phyloP scores from a whole-genome alignment of 1,284 basidiomycete genomes.

The Apiotrichum mycotoxinovorans region DNA sequence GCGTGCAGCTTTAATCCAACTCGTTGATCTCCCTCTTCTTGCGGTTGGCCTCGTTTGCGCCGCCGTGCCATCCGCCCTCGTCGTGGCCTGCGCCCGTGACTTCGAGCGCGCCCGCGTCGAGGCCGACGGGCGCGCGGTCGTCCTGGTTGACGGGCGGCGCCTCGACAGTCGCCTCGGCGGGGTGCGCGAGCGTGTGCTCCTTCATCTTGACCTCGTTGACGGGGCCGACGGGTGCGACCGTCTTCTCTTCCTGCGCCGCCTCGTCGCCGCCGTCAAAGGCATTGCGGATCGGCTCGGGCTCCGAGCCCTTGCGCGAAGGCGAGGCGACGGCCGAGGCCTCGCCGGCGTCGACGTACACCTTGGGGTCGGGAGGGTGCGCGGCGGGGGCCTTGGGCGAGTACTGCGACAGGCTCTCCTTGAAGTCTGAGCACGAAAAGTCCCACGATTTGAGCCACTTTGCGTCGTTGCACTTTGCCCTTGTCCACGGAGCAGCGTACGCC shows the following conservation, averaged over 20 bases:
- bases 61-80: slow-evolving; percentile 50
- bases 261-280: slow-evolving; percentile 42
- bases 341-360: slow-evolving; percentile 27
- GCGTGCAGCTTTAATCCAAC: neutral
- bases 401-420: slow-evolving; percentile 38
- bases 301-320: slow-evolving; percentile 35
- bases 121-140: slow-evolving; percentile 45
- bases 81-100: slow-evolving; percentile 39
- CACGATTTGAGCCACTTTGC: slow-evolving; percentile 86
- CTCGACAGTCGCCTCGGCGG: neutral
- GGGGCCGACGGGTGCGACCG: slow-evolving; percentile 39
- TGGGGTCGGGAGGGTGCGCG: slow-evolving; percentile 19
- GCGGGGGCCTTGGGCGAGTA: slow-evolving; percentile 24
- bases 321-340: slow-evolving; percentile 20
- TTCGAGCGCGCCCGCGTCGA: slow-evolving; percentile 46
- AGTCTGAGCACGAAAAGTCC: slow-evolving; percentile 79
- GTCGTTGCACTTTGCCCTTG: slow-evolving; percentile 67
- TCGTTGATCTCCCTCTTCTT: slow-evolving; percentile 6
- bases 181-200: slow-evolving; percentile 28
- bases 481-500: slow-evolving; percentile 84
- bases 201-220: slow-evolving; percentile 42
- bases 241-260: slow-evolving; percentile 44
- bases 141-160: slow-evolving; percentile 32
- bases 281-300: slow-evolving; percentile 48
- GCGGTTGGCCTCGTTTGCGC: slow-evolving; percentile 43